Evolutionary conservation across 176 grass and related monocot genomes (phyloP), one percentile per base, ranked within the genome.

Genomic region (Oryza australiensis): DNA sequence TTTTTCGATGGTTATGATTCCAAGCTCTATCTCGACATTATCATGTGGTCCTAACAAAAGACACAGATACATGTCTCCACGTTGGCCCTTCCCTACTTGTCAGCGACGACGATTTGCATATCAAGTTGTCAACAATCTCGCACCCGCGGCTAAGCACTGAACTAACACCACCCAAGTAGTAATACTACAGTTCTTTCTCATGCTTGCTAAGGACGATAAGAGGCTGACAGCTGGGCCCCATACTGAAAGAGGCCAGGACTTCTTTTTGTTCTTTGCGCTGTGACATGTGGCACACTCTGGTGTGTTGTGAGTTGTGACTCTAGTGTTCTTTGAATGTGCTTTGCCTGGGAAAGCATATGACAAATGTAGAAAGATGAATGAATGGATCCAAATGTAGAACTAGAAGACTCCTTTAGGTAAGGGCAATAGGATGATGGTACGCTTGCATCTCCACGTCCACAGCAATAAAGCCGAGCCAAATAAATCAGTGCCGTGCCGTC

Each of bases 41-140:
- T 77, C 77, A 70, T 57, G 78, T 77, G 88, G 88, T 62, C 78
- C 82, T 1, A 72, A 22, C 78, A 66, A 26, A 57, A 26, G 66
- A 85, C 65, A 60, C 51, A 77, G 26, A 72, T 24, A 66, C 64
- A 41, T n/a, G 18, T 38, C 51, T 64, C 59, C 37, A 46, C 49
- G 20, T 35, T 5, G 60, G 60, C 32, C 30, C 30, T 73, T 26
- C 7, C 15, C 87, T 45, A 14, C 34, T 20, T 32, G 63, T 69
- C 70, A 80, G 81, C 22, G 18, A 24, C n/a, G 12, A 11, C n/a
- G 20, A 0, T 28, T 11, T 11, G 1, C 8, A 16, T 37, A 32
- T 55, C 18, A 55, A 22, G 18, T 22, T 10, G 28, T 2, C n/a
- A 26, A 80, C 77, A n/a, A 37, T 53, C 15, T 18, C 49, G 1